phyloP scores from a whole-genome alignment of 1,284 basidiomycete species.

The Papiliotrema laurentii region DNA sequence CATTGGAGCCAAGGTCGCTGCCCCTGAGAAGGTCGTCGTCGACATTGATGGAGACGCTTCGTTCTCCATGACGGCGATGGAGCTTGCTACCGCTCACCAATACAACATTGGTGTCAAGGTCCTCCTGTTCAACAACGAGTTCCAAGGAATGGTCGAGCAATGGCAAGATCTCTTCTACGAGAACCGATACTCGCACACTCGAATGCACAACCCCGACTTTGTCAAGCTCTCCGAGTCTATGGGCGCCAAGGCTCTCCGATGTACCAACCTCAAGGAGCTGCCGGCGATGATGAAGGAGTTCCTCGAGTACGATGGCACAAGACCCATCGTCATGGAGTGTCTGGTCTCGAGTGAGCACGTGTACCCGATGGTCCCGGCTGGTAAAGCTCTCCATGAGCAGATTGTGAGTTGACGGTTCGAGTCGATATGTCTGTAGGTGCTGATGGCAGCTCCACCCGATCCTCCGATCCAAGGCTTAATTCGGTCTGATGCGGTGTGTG shows the following conservation, averaged over 20 bases:
- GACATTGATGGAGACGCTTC: constrained; percentile 98
- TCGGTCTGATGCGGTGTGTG: background rate
- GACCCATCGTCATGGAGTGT: constrained; percentile 88
- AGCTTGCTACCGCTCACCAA: constrained; percentile 87
- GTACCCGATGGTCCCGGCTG: constrained; percentile 79
- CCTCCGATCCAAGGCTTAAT: constrained; percentile 7
- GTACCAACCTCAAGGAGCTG: constrained; percentile 66
- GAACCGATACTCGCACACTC: constrained; percentile 86
- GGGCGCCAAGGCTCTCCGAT: constrained; percentile 85
- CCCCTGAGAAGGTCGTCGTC: constrained; percentile 86
- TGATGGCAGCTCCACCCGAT: constrained; percentile 6
- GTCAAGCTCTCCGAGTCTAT: constrained; percentile 81
- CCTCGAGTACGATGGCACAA: constrained; percentile 76
- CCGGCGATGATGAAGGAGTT: constrained; percentile 98
- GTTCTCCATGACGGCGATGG: constrained; percentile 99
- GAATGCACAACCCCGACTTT: constrained; percentile 94
- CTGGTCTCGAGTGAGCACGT: constrained; percentile 84
- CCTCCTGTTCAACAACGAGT: constrained; percentile 84
- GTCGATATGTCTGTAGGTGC: background rate
- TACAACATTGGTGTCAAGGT: constrained; percentile 93
- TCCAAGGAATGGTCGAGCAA: constrained; percentile 97
- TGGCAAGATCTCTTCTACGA: constrained; percentile 99
- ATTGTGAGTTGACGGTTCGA: constrained; percentile 45
- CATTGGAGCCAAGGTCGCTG: constrained; percentile 94
- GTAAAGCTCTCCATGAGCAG: constrained; percentile 87